Evolutionary conservation across 2,329 filamentous ascomycete species (phyloP), one percentile per base, ranked within the genome.

Genomic region (Teratosphaeria zuluensis): DNA sequence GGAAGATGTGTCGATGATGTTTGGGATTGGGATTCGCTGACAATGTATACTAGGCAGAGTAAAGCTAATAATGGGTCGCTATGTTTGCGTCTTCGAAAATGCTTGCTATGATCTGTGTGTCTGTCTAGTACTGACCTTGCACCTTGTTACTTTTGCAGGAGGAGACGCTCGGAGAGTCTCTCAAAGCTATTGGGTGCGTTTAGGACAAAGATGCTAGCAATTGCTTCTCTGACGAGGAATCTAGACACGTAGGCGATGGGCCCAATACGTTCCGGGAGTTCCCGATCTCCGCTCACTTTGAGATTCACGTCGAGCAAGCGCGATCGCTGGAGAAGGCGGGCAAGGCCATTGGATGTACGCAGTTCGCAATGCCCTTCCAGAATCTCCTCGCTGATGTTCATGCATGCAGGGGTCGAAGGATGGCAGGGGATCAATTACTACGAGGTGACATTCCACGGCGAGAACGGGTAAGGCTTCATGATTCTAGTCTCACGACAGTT

Each of bases 1-100:
- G 11, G 14, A 12, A 5, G 35, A 42, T n/a, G 16, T 16, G 35
- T 11, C 35, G n/a, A 42, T 42, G 35, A 42, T 42, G n/a, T n/a
- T n/a, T n/a, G 35, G 12, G 12, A 16, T 12, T 5, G n/a, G n/a
- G 35, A 28, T 42, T 16, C 58, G 57, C 48, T 55, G 53, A 42
- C 58, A 51, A 33, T 51, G 53, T 42, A 62, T 5, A 65, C 51
- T 72, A 64, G 65, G 66, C 53, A 55, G 63, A 8, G 72, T 69
- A 28, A 55, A 73, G 2, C 54, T 67, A 38, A 53, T 64, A 1
- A 73, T 70, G 19, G 68, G 67, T 42, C 35, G 4, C 11, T 42
- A 42, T 42, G 35, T 16, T 16, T 28, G 24, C 24, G 24, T 28
- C 24, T 28, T 38, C 33, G 11, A n/a, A n/a, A n/a, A n/a, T n/a